These are phyloP conservation scores for Cladophialophora bantiana DNA, from an alignment of 2,329 filamentous ascomycete genomes.

Conservation along the genomic window DNA sequence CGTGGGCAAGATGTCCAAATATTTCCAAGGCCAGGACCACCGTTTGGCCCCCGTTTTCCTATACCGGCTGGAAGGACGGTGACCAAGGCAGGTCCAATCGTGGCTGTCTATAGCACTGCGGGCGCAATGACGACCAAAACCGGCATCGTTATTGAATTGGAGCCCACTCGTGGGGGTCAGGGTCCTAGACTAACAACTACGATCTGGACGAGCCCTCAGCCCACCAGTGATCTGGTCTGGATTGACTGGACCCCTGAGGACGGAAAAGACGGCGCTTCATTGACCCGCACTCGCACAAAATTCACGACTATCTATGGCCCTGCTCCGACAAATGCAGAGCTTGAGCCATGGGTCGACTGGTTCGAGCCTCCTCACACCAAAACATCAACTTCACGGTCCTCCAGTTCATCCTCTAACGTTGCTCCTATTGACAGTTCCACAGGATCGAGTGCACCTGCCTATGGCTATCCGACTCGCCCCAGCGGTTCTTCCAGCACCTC, in stretches of 20 bases:
- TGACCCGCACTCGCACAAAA: slow-evolving; percentile 22
- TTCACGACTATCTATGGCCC: slow-evolving; percentile 25
- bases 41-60: slow-evolving; percentile 8
- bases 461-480: neutral
- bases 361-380: slow-evolving; percentile 3
- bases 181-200: slow-evolving; percentile 27
- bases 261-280: neutral
- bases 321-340: slow-evolving; percentile 22
- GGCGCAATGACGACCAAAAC: slow-evolving; percentile 30
- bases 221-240: slow-evolving; percentile 27
- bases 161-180: slow-evolving; percentile 15
- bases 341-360: slow-evolving; percentile 28
- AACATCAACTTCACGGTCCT: slow-evolving; percentile 36
- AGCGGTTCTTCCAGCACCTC: neutral
- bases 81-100: slow-evolving; percentile 48
- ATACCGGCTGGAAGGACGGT: slow-evolving; percentile 18
- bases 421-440: slow-evolving; percentile 18
- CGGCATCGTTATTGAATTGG: slow-evolving; percentile 29
- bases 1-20: slow-evolving; percentile 8
- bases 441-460: neutral
- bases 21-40: slow-evolving; percentile 2
- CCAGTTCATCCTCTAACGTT: slow-evolving; percentile 43
- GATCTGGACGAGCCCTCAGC: slow-evolving; percentile 29
- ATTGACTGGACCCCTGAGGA: slow-evolving; percentile 24
- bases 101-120: slow-evolving; percentile 54